These are phyloP conservation scores for Aspergillus sp. DNA, from an alignment of 2,329 filamentous ascomycete species.

Conservation along the genomic window DNA sequence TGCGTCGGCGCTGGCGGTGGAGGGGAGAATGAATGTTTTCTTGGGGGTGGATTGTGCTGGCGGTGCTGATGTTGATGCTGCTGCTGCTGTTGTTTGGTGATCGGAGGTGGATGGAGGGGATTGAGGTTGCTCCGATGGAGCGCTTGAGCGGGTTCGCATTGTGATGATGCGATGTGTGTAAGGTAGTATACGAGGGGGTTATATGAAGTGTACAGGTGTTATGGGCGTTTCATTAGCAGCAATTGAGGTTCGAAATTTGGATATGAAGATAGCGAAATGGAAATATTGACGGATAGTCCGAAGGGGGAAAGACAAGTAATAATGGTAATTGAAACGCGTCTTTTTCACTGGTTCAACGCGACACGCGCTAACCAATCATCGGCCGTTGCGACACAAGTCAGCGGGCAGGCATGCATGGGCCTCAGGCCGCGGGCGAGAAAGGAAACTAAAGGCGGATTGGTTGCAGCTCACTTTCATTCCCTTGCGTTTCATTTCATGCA, in stretches of 20 bases:
- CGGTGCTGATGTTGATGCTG: slow-evolving; percentile 8
- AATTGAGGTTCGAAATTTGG: background rate
- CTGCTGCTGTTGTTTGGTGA: slow-evolving; percentile 23
- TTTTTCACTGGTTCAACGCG: slow-evolving; percentile 1
- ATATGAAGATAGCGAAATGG: too few species aligned
- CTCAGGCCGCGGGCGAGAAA: slow-evolving; percentile 1
- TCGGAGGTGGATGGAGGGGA: slow-evolving; percentile 15
- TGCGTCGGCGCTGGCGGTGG: slow-evolving; percentile 52
- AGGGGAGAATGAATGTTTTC: slow-evolving; percentile 61
- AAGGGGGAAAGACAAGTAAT: too few species aligned
- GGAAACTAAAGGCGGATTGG: slow-evolving; percentile 2
- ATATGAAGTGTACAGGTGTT: background rate
- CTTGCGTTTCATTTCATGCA: slow-evolving; percentile 9
- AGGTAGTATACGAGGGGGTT: too few species aligned
- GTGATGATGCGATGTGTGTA: background rate
- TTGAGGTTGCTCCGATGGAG: slow-evolving; percentile 16
- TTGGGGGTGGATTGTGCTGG: slow-evolving; percentile 31
- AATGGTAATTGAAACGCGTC: slow-evolving; percentile 1
- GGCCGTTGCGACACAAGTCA: background rate
- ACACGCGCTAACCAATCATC: slow-evolving; percentile 6
- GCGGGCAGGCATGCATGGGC: background rate
- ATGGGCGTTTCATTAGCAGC: background rate
- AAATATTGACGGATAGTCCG: too few species aligned
- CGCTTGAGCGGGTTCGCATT: slow-evolving; percentile 28
- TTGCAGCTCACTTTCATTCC: slow-evolving; percentile 3